A percentile compares a stretch with the other conserved stretches of the same genome.
These are phyloP conservation scores for Aspergillus cavernicola DNA, from an alignment of 495 filamentous ascomycete species.

Conservation along the genomic window DNA sequence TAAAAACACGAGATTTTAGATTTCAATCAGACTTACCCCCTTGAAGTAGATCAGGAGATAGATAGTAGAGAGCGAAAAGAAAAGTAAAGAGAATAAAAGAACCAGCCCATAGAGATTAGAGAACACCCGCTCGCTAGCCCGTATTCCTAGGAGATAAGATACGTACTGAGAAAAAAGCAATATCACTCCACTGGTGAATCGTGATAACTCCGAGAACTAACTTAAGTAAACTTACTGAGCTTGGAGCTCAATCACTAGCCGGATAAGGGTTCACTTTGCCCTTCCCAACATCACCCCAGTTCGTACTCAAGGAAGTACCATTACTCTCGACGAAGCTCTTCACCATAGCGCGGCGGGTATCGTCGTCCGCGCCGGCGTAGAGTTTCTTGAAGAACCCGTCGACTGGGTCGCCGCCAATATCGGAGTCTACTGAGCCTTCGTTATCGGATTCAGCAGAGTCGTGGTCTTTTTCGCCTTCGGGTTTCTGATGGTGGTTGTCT, in stretches of 20 bases:
- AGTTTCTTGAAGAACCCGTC: constrained; percentile 90
- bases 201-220: no score
- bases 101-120: no score
- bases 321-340: constrained; percentile 95
- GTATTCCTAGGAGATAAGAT: no score
- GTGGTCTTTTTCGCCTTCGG: constrained; percentile 12
- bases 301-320: constrained; percentile 88
- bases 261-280: constrained; percentile 68
- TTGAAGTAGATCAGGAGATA: no score
- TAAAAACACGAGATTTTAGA: no score
- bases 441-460: constrained; percentile 37
- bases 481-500: constrained; percentile 5
- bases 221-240: no score
- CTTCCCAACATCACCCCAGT: constrained; percentile 80
- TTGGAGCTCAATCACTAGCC: constrained; percentile 39
- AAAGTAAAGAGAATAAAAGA: no score
- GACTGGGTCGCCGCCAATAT: constrained; percentile 67
- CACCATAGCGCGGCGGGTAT: constrained; percentile 91
- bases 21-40: no score
- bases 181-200: no score
- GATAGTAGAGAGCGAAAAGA: no score
- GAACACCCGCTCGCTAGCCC: no score
- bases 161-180: no score
- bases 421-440: constrained; percentile 46
- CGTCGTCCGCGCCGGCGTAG: constrained; percentile 72